Conservation (phyloP, 2,329 filamentous ascomycete genomes). For the Rhynchosporium secalis region DNA sequence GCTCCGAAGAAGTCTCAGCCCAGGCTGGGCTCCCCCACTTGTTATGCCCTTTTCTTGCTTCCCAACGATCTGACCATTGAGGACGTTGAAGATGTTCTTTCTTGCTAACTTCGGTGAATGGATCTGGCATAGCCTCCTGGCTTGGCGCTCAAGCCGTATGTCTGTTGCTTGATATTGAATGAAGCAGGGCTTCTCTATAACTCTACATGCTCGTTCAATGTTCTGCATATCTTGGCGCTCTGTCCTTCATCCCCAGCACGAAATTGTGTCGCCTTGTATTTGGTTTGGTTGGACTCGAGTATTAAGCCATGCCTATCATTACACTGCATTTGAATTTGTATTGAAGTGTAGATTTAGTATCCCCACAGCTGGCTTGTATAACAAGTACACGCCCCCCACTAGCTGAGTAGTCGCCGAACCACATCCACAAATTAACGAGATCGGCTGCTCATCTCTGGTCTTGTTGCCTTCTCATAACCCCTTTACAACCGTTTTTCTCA, state of each 20-base stretch:
- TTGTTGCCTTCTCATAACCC: not conserved
- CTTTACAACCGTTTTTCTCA: not conserved
- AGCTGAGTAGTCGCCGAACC: not conserved
- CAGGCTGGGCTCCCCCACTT: constrained; percentile 4
- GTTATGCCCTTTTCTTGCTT: constrained; percentile 14
- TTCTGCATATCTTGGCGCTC: not conserved
- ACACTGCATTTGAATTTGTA: too few species aligned
- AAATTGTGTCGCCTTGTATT: not conserved
- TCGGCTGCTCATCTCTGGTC: not conserved
- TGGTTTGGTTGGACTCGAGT: not conserved
- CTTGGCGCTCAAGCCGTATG: not conserved
- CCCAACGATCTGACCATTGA: constrained; percentile 12
- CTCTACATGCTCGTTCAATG: not conserved
- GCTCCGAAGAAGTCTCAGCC: constrained; percentile 19
- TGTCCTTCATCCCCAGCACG: not conserved
- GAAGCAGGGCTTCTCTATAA: constrained; percentile 7
- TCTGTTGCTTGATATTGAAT: constrained; percentile 2
- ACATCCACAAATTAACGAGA: not conserved
- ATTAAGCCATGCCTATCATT: not conserved
- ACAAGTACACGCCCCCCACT: not conserved
- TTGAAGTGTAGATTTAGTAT: too few species aligned
- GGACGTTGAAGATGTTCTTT: not conserved
- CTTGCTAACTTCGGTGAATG: constrained; percentile 19
- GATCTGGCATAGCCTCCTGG: constrained; percentile 14
- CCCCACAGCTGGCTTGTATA: not conserved